These are phyloP conservation scores for Canavalia gladiata DNA, from an alignment of 306 rosid genomes.

Conservation along the genomic window DNA sequence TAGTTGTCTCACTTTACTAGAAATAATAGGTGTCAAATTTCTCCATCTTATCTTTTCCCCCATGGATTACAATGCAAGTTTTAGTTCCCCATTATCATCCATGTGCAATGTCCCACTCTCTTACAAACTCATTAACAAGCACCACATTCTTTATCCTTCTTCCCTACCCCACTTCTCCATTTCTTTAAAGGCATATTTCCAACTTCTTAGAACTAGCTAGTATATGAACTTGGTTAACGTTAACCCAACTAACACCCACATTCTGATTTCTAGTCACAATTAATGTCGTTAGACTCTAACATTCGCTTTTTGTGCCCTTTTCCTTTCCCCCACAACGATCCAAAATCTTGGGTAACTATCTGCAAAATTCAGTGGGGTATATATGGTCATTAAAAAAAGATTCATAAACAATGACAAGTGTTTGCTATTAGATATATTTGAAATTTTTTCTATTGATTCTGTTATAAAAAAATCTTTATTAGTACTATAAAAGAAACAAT, in stretches of 20 bases:
- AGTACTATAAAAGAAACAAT: neutral
- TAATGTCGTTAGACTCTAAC: conserved; percentile 22
- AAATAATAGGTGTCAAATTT: conserved; percentile 40
- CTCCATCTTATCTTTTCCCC: conserved; percentile 25
- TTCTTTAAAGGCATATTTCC: conserved; percentile 27
- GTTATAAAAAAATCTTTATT: neutral
- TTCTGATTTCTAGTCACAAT: conserved; percentile 35
- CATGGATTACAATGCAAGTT: conserved; percentile 49
- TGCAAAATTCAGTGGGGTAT: neutral
- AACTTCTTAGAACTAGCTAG: conserved; percentile 23
- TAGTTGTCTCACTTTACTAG: conserved; percentile 47
- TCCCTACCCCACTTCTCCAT: conserved; percentile 48
- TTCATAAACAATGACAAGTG: too few relatives aligned
- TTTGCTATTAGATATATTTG: too few relatives aligned
- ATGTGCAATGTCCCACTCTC: conserved; percentile 56
- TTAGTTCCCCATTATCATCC: conserved; percentile 43
- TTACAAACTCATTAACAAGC: conserved; percentile 51
- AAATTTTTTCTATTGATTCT: neutral
- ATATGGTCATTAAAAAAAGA: neutral
- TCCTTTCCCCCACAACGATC: neutral
- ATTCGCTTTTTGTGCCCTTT: neutral
- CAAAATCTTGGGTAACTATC: conserved; percentile 8
- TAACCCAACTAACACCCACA: conserved; percentile 38
- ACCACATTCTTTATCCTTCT: conserved; percentile 41
- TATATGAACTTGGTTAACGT: neutral